Base-by-base conservation (phyloP, 2,329 filamentous ascomycete species). In the Alternaria burnsii region DNA sequence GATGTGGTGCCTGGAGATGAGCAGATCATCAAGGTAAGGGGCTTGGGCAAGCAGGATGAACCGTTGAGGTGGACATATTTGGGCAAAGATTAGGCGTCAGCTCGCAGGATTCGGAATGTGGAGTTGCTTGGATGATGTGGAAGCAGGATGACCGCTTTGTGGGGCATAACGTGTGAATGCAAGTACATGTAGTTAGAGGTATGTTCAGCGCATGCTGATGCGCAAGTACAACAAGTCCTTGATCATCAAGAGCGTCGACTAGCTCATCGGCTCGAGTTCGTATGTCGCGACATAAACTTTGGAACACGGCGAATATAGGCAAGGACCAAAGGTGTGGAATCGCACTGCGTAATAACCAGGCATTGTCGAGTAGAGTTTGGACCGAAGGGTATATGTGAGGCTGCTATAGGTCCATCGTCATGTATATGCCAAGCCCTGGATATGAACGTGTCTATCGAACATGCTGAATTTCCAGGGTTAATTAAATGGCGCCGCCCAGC, bases 1-100 rank as follows among this genome's bases (percentile, higher is more conserved):
- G 86, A 88, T 68, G 72, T 87, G 59, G 82, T 86, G 6, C 86
- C 86, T n/a, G 85, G 85, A 7, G 86, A 87, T 69, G 83, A 84
- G 61, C 85, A 87, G 68, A 64, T 79, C 46, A 76, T 84, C 65
- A 77, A 67, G 57, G 80, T 83, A 59, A 78, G 68, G 68, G 81
- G 81, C 4, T 63, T 83, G 61, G 74, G 71, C 30, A 63, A 71
- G 55, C 72, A 76, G 53, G 79, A 82, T 58, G 59, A 71, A 59
- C 73, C 77, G 28, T 65, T 83, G 68, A 74, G 71, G 63, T 83
- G 82, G 81, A 81, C 74, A 50, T 83, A 82, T 69, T 74, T 83
- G 65, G 82, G 81, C 28, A 76, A 71, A 59, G 70, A 65, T 55
- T 78, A 67, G 74, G 52, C 51, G 26, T 47, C 50, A 50, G 55